Evolutionary conservation across 2,329 filamentous ascomycete species (phyloP).

Genomic region (Penicillium janthinellum): DNA sequence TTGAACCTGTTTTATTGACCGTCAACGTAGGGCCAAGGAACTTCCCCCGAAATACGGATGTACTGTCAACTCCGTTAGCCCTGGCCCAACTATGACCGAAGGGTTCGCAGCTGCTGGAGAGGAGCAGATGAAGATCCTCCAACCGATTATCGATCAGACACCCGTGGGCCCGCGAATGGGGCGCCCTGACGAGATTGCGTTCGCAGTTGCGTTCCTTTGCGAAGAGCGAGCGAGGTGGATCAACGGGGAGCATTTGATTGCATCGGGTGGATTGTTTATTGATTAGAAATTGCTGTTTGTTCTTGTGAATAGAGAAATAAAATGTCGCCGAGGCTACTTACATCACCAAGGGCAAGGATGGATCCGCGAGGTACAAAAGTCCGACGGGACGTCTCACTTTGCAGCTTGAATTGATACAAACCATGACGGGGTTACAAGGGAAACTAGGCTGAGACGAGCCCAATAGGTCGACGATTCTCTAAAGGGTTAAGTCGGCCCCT

Average conservation of each 20-base stretch:
- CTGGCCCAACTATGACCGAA: conserved; percentile 48
- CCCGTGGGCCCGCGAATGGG: conserved; percentile 49
- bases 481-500: neutral
- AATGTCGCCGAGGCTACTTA: neutral
- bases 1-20: neutral
- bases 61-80: conserved; percentile 51
- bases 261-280: conserved; percentile 37
- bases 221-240: conserved; percentile 52
- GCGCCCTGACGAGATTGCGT: conserved; percentile 51
- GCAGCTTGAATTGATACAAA: neutral
- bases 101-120: conserved; percentile 39
- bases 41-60: conserved; percentile 49
- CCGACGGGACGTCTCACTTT: neutral
- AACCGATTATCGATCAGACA: conserved; percentile 48
- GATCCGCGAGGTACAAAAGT: neutral
- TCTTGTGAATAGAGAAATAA: neutral
- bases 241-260: conserved; percentile 46
- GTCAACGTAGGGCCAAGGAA: conserved; percentile 39
- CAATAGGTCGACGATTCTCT: neutral
- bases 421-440: neutral
- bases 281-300: conserved; percentile 3
- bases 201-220: conserved; percentile 50
- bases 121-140: conserved; percentile 46
- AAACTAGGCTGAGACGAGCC: neutral
- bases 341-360: neutral